These are phyloP conservation scores for Aphanomyces euteiches DNA, from an alignment of 352 stramenopile species.

Conservation along the genomic window DNA sequence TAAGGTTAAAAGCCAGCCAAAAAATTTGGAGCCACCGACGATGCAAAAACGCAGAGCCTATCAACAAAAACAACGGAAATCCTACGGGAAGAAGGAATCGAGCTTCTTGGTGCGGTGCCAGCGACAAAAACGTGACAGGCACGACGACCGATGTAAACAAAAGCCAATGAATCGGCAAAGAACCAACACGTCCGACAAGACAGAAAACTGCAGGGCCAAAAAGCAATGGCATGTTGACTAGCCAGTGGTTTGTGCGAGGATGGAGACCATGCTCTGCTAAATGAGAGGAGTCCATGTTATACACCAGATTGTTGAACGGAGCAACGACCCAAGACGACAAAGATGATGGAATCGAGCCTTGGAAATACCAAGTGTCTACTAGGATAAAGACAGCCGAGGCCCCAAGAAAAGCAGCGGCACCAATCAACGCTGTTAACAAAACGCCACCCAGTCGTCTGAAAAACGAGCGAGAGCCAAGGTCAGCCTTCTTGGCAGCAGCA, in stretches of 20 bases:
- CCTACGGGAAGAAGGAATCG: slow-evolving; percentile 87
- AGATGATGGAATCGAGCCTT: slow-evolving; percentile 30
- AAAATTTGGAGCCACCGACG: slow-evolving; percentile 31
- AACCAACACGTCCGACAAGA: slow-evolving; percentile 41
- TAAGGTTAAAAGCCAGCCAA: slow-evolving; percentile 56
- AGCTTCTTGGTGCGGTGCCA: slow-evolving; percentile 92
- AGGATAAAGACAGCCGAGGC: slow-evolving; percentile 39
- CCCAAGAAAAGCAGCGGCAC: slow-evolving; percentile 44
- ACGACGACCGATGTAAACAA: slow-evolving; percentile 47
- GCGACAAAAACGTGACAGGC: slow-evolving; percentile 78
- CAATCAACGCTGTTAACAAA: slow-evolving; percentile 41
- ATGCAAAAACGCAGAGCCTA: slow-evolving; percentile 21
- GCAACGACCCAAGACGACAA: slow-evolving; percentile 40
- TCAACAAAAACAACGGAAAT: slow-evolving; percentile 76
- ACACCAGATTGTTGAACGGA: slow-evolving; percentile 85
- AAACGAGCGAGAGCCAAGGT: not conserved
- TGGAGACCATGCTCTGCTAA: slow-evolving; percentile 90
- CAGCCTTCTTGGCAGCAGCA: slow-evolving; percentile 37
- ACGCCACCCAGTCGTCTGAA: slow-evolving; percentile 34
- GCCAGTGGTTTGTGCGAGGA: slow-evolving; percentile 75
- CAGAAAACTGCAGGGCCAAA: slow-evolving; percentile 83
- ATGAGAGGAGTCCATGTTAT: slow-evolving; percentile 90
- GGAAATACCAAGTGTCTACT: slow-evolving; percentile 64
- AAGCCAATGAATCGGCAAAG: slow-evolving; percentile 34
- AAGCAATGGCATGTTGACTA: slow-evolving; percentile 91